These are phyloP conservation scores for Gossypium bickii DNA, from an alignment of 345 rosid genomes.

Conservation along the genomic window DNA sequence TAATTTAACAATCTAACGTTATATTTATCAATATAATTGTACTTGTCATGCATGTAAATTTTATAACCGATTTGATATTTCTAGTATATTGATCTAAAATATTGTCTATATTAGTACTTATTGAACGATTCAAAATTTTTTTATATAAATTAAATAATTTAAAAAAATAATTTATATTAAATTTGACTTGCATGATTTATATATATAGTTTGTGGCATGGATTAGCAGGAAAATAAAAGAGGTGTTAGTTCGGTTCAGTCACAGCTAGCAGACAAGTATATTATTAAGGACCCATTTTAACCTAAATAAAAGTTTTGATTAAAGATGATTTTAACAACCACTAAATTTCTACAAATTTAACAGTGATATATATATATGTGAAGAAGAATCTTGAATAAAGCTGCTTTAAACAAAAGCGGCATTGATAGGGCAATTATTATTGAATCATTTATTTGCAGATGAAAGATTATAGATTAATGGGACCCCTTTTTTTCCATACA, in stretches of 20 bases:
- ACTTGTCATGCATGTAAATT: too few relatives aligned
- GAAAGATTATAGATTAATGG: not conserved
- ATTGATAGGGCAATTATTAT: conserved; percentile 25
- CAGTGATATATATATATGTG: not conserved
- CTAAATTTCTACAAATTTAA: conserved; percentile 9
- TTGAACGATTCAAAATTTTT: rapidly evolving
- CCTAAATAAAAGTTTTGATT: conserved; percentile 22
- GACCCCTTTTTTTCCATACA: not conserved
- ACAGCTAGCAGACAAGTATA: not conserved
- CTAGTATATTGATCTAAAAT: too few relatives aligned
- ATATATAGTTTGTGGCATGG: not conserved
- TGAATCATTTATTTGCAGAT: conserved; percentile 22
- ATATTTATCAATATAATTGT: too few relatives aligned
- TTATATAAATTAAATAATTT: too few relatives aligned
- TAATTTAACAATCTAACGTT: too few relatives aligned
- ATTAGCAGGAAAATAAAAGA: not conserved
- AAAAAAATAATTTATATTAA: too few relatives aligned
- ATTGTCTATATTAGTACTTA: too few relatives aligned
- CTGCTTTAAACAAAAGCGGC: conserved; percentile 25
- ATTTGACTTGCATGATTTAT: too few relatives aligned
- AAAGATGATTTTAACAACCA: conserved; percentile 31
- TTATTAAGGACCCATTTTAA: conserved; percentile 21
- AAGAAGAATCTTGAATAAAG: conserved; percentile 12
- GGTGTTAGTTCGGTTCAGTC: not conserved
- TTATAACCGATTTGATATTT: too few relatives aligned